Evolutionary conservation across 1,284 basidiomycete genomes (phyloP).

Genomic region (Phaffia rhodozyma): DNA sequence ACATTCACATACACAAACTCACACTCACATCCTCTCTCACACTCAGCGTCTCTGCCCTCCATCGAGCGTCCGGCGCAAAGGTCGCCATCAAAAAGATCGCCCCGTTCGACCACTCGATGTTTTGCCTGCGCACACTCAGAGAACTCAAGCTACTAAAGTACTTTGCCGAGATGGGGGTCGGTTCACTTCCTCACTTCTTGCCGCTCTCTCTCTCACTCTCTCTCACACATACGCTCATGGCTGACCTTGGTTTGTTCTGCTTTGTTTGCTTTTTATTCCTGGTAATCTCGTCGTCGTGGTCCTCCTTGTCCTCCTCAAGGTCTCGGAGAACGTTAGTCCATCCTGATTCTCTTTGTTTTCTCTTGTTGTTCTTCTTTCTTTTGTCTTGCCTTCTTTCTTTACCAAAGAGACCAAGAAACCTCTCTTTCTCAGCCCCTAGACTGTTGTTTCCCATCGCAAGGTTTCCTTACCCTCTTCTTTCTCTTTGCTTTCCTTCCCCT

Average conservation of each 20-base stretch:
- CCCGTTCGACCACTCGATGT: slow-evolving; percentile 87
- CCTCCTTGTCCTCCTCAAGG: background rate
- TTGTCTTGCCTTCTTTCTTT: background rate
- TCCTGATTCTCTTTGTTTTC: no score
- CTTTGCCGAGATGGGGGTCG: slow-evolving; percentile 39
- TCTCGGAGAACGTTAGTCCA: slow-evolving; percentile 13
- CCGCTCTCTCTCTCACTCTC: slow-evolving; percentile 8
- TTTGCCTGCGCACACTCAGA: slow-evolving; percentile 69
- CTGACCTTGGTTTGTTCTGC: no score
- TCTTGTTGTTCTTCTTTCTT: background rate
- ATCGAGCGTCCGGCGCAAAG: slow-evolving; percentile 62
- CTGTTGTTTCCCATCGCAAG: background rate
- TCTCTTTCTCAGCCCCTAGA: slow-evolving; percentile 3
- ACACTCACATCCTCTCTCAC: background rate
- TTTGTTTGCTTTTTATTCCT: no score
- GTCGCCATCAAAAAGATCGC: slow-evolving; percentile 87
- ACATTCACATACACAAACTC: slow-evolving; percentile 20
- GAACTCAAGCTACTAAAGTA: slow-evolving; percentile 84
- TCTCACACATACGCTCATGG: background rate
- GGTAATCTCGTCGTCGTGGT: no score
- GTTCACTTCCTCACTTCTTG: slow-evolving; percentile 15
- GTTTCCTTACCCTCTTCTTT: background rate
- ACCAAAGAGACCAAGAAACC: background rate
- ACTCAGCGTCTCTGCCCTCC: slow-evolving; percentile 55
- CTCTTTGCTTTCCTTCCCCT: slow-evolving; percentile 9